Evolutionary conservation across 1,139 yeast species (phyloP).

Genomic region (Blastobotrys niveus): DNA sequence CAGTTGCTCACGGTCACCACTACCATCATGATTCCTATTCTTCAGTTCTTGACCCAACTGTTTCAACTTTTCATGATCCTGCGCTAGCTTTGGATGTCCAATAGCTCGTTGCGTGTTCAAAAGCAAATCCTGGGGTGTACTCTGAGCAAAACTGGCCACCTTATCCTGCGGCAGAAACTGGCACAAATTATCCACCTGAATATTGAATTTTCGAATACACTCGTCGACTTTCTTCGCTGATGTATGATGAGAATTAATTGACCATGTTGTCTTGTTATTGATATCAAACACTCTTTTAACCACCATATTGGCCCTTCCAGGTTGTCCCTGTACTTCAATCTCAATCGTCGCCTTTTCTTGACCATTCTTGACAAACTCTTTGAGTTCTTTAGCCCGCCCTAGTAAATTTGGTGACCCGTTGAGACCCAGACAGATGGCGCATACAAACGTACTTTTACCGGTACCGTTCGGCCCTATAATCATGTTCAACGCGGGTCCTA

Average conservation of each 20-base stretch:
- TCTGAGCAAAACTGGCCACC: conserved; percentile 85
- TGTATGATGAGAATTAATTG: conserved; percentile 40
- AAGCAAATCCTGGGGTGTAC: conserved; percentile 69
- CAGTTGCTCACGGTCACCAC: conserved; percentile 11
- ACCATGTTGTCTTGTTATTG: conserved; percentile 51
- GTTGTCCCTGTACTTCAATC: conserved; percentile 52
- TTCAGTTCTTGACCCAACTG: conserved; percentile 24
- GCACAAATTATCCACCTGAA: conserved; percentile 86
- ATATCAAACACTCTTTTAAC: conserved; percentile 43
- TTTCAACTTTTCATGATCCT: conserved; percentile 54
- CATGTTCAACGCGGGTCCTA: conserved; percentile 85
- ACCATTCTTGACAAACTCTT: conserved; percentile 76
- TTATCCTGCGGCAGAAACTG: conserved; percentile 95
- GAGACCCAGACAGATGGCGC: conserved; percentile 87
- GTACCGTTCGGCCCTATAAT: conserved; percentile 97
- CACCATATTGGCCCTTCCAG: conserved; percentile 32
- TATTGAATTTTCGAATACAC: conserved; percentile 49
- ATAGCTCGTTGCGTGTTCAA: conserved; percentile 78
- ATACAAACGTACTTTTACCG: conserved; percentile 89
- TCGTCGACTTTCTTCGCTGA: conserved; percentile 46
- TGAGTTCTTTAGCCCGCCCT: conserved; percentile 65
- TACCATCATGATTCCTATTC: conserved; percentile 9
- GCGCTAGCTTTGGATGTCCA: conserved; percentile 53
- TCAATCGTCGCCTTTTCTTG: conserved; percentile 51
- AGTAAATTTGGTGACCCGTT: conserved; percentile 75